A percentile compares a stretch with the other conserved stretches of the same genome.
phyloP scores from a whole-genome alignment of 805 yeast species.

The Ogataea pilisensis region DNA sequence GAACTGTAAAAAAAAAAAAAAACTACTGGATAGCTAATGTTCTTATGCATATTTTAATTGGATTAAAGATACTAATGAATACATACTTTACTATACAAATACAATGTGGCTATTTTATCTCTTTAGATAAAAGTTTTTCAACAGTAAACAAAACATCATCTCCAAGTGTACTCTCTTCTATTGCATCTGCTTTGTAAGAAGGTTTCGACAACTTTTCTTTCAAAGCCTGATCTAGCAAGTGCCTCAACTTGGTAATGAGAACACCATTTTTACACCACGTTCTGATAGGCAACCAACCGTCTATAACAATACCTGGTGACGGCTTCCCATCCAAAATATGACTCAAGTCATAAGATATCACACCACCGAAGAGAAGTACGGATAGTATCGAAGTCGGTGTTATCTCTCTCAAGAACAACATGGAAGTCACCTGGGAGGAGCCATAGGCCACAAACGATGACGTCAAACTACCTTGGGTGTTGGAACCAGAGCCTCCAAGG shows the following conservation, averaged over 20 bases:
- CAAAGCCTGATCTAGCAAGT: conserved; percentile 62
- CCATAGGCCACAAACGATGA: conserved; percentile 62
- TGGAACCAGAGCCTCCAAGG: conserved; percentile 6
- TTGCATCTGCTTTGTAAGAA: conserved; percentile 19
- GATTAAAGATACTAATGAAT: too few relatives aligned
- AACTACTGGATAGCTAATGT: too few relatives aligned
- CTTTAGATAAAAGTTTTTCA: conserved; percentile 25
- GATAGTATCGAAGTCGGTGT: conserved; percentile 78
- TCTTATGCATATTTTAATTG: too few relatives aligned
- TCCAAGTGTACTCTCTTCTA: conserved; percentile 20
- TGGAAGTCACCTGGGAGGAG: conserved; percentile 55
- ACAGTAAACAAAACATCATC: conserved; percentile 38
- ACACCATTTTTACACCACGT: conserved; percentile 97
- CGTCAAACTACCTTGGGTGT: conserved; percentile 35
- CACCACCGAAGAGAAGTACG: conserved; percentile 78
- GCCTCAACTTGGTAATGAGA: conserved; percentile 64
- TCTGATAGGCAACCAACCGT: conserved; percentile 83
- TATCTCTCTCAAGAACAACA: conserved; percentile 64
- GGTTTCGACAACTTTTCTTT: conserved; percentile 57
- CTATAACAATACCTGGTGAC: conserved; percentile 82
- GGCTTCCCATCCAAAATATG: conserved; percentile 38
- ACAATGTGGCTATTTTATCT: neutral
- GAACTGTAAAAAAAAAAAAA: conserved; percentile 2
- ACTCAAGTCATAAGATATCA: conserved; percentile 53
- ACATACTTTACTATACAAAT: too few relatives aligned